Percentiles rank a stretch among this genome's conserved stretches.
Evolutionary conservation across 2,329 filamentous ascomycete species (phyloP).

Genomic region (Geosmithia flava): DNA sequence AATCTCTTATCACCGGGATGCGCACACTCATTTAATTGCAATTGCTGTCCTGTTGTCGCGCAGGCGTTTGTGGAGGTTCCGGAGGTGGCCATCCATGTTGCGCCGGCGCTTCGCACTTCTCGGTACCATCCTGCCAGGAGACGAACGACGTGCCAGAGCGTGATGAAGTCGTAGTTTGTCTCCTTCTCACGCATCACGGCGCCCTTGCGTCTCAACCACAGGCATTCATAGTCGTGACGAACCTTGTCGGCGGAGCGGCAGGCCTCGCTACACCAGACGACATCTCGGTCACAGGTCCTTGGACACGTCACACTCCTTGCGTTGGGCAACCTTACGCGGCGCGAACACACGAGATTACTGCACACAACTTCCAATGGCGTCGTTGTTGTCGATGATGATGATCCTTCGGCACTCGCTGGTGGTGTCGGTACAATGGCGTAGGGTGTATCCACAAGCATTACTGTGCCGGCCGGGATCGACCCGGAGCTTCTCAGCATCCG

Average conservation of each 20-base stretch:
- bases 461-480: conserved; percentile 10
- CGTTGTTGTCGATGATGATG: conserved; percentile 1
- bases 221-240: conserved; percentile 13
- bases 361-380: conserved; percentile 8
- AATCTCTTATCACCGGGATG: conserved; percentile 7
- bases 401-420: background rate
- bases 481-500: conserved; percentile 11
- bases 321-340: conserved; percentile 5
- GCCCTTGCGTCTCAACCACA: conserved; percentile 10
- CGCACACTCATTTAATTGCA: background rate
- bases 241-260: conserved; percentile 8
- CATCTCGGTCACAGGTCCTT: conserved; percentile 9
- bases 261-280: conserved; percentile 12
- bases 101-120: conserved; percentile 4
- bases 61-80: background rate
- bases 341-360: conserved; percentile 13
- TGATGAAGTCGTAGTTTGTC: conserved; percentile 13
- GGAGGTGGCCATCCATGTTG: background rate
- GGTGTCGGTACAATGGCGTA: conserved; percentile 14
- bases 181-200: conserved; percentile 7
- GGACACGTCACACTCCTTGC: conserved; percentile 6
- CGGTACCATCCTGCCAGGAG: conserved; percentile 11
- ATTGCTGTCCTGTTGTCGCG: background rate
- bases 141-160: conserved; percentile 14
- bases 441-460: conserved; percentile 12